Base-by-base conservation (phyloP, 1,284 basidiomycete species). In the Neonothopanus nambi region DNA sequence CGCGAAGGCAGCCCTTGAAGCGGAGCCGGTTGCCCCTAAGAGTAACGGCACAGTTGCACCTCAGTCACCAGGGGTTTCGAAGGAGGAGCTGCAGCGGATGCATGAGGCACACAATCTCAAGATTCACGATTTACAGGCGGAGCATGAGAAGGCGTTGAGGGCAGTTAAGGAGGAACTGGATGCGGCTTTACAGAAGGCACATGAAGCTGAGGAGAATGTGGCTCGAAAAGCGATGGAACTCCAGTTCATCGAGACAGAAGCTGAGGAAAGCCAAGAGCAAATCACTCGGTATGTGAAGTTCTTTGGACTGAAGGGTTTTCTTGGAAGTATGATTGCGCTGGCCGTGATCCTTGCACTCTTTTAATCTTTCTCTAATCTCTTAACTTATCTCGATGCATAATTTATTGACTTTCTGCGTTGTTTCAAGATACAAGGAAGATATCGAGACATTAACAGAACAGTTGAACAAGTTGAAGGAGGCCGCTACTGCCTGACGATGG, bases 51-150 rank as follows among this genome's bases (percentile, higher is more conserved):
- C 72, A 11, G 70, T 75, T 7, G 71, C 72, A 26, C 70, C 73
- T 17, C 65, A 75, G 17, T 69, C 77, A 21, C 72, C 80, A 37
- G 77, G 74, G 9, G 81, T 89, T 9, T 80, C 87, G 35, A 84
- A 82, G 61, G 88, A 91, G 57, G 88, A 91, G 54, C 70, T 92
- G 42, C 82, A 84, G 65, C 81, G 77, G 62, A 69, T 87, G 66
- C 87, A 91, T 60, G 87, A 90, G 65, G 90, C 89, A 5, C 90
- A 91, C 67, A 92, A 89, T 63, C 74, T 87, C 58, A 92, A 88
- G 72, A 72, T 94, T 62, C 76, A 87, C 58, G 90, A 93, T 67
- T 65, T 93, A 55, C 77, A 89, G 64, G 83, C 86, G 28, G 81
- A 81, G 42, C 84, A 93, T 62, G 84, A 86, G 46, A 85, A 83